phyloP scores from a whole-genome alignment of 2,329 filamentous ascomycete genomes.

The Talaromyces sp. region DNA sequence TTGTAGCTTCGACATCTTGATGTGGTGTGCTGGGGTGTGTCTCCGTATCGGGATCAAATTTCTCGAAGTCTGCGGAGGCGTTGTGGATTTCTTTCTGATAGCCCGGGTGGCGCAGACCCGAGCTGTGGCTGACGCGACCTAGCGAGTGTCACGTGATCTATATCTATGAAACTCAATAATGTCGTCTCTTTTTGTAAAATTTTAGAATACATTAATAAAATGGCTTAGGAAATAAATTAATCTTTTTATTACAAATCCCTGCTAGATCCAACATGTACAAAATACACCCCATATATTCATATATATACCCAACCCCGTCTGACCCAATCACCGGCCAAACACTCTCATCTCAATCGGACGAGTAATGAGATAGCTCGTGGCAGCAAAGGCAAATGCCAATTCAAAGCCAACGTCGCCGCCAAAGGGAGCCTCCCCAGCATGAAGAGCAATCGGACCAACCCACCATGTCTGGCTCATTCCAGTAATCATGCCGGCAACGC shows the following conservation, averaged over 20 bases:
- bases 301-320: neutral
- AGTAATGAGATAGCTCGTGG: slow-evolving; percentile 48
- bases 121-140: slow-evolving; percentile 24
- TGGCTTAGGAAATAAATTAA: neutral
- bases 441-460: slow-evolving; percentile 60
- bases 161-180: neutral
- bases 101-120: slow-evolving; percentile 24
- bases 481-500: slow-evolving; percentile 59
- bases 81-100: slow-evolving; percentile 37
- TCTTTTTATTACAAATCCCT: neutral
- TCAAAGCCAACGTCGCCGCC: slow-evolving; percentile 61
- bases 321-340: slow-evolving; percentile 26
- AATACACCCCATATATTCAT: neutral
- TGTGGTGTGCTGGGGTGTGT: slow-evolving; percentile 16
- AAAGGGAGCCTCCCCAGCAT: slow-evolving; percentile 45
- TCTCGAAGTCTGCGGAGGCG: slow-evolving; percentile 35
- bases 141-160: slow-evolving; percentile 15
- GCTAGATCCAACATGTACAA: neutral
- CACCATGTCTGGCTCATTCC: slow-evolving; percentile 69
- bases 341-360: slow-evolving; percentile 46
- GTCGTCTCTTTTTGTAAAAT: neutral
- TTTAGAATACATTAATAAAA: neutral
- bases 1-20: slow-evolving; percentile 43
- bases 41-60: slow-evolving; percentile 26
- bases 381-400: slow-evolving; percentile 58